Conservation (phyloP, 192 early-diverging fungal species). For the Allomyces arbusculus region DNA sequence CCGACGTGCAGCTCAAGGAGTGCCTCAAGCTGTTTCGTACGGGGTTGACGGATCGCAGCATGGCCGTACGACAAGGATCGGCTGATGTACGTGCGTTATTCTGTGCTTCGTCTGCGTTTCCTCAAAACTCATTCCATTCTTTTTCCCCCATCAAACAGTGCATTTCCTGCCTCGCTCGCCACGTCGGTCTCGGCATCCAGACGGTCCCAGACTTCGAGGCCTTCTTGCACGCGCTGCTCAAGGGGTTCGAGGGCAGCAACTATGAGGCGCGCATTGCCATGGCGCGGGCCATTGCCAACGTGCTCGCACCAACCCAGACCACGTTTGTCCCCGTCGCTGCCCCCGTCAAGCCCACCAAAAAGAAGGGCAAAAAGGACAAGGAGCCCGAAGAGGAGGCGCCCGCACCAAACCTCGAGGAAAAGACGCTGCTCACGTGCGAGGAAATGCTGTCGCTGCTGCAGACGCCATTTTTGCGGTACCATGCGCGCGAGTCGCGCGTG, state of each 20-base stretch:
- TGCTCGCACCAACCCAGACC: background rate
- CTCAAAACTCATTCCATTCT: no score
- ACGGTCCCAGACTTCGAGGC: background rate
- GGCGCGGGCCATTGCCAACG: background rate
- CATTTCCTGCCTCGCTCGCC: background rate
- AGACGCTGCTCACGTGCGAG: background rate
- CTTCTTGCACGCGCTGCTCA: background rate
- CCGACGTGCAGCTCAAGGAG: background rate
- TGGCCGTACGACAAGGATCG: background rate
- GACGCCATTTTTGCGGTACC: background rate
- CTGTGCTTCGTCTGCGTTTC: no score
- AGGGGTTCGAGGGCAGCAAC: background rate
- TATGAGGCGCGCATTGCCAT: background rate
- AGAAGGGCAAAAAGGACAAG: background rate
- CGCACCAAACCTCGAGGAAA: background rate
- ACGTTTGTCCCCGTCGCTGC: background rate
- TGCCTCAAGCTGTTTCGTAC: background rate
- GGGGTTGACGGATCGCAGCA: background rate
- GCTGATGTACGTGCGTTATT: background rate
- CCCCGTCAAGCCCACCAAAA: background rate
- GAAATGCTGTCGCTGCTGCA: background rate
- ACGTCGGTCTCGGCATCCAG: background rate
- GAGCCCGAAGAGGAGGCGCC: background rate
- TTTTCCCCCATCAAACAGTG: background rate
- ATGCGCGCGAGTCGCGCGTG: background rate